Percentiles rank a stretch among this genome's conserved stretches.
These are phyloP conservation scores for Cercospora sojina DNA, from an alignment of 2,329 filamentous ascomycete species.

Conservation along the genomic window DNA sequence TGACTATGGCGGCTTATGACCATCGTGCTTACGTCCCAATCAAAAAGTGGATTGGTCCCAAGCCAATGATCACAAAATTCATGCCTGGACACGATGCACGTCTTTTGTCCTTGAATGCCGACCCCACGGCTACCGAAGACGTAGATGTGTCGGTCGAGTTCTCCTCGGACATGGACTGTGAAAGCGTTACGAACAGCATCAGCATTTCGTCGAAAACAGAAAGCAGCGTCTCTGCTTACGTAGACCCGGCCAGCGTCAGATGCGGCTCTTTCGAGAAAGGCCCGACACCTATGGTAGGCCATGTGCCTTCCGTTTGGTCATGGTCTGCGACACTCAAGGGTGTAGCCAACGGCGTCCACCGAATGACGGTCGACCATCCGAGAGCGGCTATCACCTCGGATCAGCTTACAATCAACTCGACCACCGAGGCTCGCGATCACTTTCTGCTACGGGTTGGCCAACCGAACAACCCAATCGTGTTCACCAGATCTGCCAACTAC, in stretches of 20 bases:
- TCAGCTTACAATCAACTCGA: constrained; percentile 37
- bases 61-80: constrained; percentile 59
- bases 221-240: constrained; percentile 42
- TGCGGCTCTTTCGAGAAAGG: constrained; percentile 40
- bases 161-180: constrained; percentile 60
- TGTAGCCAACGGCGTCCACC: constrained; percentile 60
- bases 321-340: constrained; percentile 54
- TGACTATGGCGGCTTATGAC: constrained; percentile 55
- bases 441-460: constrained; percentile 61
- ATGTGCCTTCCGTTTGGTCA: constrained; percentile 55
- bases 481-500: constrained; percentile 56
- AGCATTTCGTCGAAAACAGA: constrained; percentile 54
- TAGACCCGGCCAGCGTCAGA: constrained; percentile 46
- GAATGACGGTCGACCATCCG: constrained; percentile 56
- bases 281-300: constrained; percentile 37
- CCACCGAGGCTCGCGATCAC: constrained; percentile 55
- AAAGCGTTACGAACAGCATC: constrained; percentile 51
- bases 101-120: constrained; percentile 52
- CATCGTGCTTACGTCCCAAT: constrained; percentile 59
- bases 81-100: constrained; percentile 59
- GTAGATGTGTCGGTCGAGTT: constrained; percentile 56
- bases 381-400: constrained; percentile 38
- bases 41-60: constrained; percentile 48
- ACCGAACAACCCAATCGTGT: constrained; percentile 58
- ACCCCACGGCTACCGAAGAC: constrained; percentile 31